Conservation (phyloP, 1,139 yeast species). For the Candida tetrigidarum region DNA sequence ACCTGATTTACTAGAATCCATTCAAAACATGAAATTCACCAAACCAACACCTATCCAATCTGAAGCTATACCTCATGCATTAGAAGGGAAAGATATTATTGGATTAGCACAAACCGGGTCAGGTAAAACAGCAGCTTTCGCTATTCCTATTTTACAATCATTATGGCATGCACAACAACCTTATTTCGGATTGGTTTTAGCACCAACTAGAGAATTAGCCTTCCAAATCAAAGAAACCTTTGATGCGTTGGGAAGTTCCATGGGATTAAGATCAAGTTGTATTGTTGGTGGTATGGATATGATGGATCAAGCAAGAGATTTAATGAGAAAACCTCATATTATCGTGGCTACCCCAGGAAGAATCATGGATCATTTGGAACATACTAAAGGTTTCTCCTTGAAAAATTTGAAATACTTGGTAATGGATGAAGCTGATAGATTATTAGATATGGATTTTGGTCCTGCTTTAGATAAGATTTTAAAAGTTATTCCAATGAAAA, state of each 20-base stretch:
- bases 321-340: constrained; percentile 92
- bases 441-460: constrained; percentile 96
- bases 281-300: constrained; percentile 98
- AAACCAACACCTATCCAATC: constrained; percentile 91
- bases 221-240: constrained; percentile 95
- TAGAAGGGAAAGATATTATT: constrained; percentile 81
- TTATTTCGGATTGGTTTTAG: constrained; percentile 85
- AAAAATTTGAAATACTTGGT: constrained; percentile 82
- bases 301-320: constrained; percentile 96
- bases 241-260: constrained; percentile 86
- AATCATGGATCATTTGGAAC: constrained; percentile 91
- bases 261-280: constrained; percentile 89
- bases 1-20: constrained; percentile 82
- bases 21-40: constrained; percentile 64
- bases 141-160: constrained; percentile 88
- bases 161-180: constrained; percentile 90
- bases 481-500: constrained; percentile 79
- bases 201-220: constrained; percentile 98
- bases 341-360: constrained; percentile 86
- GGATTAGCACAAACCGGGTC: constrained; percentile 87
- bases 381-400: constrained; percentile 89
- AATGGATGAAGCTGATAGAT: constrained; percentile 97
- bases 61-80: constrained; percentile 89
- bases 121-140: constrained; percentile 87
- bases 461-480: constrained; percentile 90